Evolutionary conservation across 441 rosid species (phyloP), one percentile per base, ranked within the genome.

Genomic region (Capsella rubella): DNA sequence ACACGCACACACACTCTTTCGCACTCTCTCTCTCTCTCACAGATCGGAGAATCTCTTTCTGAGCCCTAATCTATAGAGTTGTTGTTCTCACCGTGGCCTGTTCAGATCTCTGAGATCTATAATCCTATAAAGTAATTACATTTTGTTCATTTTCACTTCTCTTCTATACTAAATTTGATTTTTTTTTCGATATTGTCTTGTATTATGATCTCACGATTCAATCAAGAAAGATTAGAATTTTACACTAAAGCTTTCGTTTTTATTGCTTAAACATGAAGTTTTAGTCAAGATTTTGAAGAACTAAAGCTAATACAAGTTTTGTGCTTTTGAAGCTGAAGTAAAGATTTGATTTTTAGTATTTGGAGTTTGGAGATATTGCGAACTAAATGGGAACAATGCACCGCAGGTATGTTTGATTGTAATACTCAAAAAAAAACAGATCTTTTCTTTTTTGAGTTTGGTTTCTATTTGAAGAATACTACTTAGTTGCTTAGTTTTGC

Each of bases 331-430:
- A 46, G 21, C 6, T 43, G 58, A 15, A 6, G 16, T 31, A 55
- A 31, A 55, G 11, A 28, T 13, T 28, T 35, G 1, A 6, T 13
- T 29, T 31, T 55, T 55, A 53, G 49, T 15, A 9, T 32, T 64
- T 63, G 42, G 75, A 80, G 12, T 78, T 72, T 59, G 25, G 37
- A n/a, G 67, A 75, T 43, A 31, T 49, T 62, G 37, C 67, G 45
- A 54, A 64, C 25, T 51, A 29, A 49, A 92, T 87, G 91, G 85
- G 85, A 54, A 81, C 77, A 34, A 55, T 66, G 69, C 85, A 85
- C 81, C 93, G 92, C 79, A 90, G 96, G 96, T 90, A 45, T 73
- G 60, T 28, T 5, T 42, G 28, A 18, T 34, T 53, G 45, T 69
- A 32, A 55, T 46, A 8, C 15, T 29, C 0, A 29, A 0, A 29